Conservation (phyloP, 768 basidiomycete species). For the Kwoniella newhampshirensis region DNA sequence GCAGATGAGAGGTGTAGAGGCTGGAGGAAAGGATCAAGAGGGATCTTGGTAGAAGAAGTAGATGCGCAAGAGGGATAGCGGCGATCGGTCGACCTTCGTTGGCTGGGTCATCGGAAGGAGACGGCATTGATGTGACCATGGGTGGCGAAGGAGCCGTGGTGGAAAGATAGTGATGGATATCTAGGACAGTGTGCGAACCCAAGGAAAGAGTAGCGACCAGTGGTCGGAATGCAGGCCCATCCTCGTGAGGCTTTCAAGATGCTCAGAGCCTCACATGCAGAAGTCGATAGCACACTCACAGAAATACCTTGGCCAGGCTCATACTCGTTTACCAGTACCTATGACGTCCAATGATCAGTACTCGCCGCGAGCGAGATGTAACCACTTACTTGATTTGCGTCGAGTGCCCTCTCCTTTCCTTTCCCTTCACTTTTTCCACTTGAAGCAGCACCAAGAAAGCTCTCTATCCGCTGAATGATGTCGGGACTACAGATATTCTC, state of each 20-base stretch:
- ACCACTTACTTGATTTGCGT: conserved; percentile 58
- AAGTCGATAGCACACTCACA: conserved; percentile 61
- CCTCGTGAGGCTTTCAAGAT: conserved; percentile 76
- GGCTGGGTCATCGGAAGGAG: conserved; percentile 4
- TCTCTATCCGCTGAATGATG: conserved; percentile 67
- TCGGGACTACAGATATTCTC: conserved; percentile 63
- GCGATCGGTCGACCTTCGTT: conserved; percentile 58
- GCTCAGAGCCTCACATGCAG: background rate
- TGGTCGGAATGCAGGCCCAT: conserved; percentile 83
- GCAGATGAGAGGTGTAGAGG: conserved; percentile 72
- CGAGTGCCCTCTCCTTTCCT: conserved; percentile 54
- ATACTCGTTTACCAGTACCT: conserved; percentile 91
- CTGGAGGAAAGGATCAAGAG: conserved; percentile 70
- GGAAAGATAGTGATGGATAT: conserved; percentile 70
- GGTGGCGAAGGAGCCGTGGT: conserved; percentile 40
- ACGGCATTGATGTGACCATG: conserved; percentile 27
- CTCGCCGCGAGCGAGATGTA: background rate
- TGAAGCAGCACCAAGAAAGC: conserved; percentile 63
- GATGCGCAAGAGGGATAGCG: conserved; percentile 64
- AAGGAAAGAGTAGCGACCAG: conserved; percentile 88
- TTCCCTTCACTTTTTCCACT: conserved; percentile 50
- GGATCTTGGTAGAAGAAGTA: conserved; percentile 82
- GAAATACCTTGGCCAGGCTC: conserved; percentile 88
- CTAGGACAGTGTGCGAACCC: conserved; percentile 76
- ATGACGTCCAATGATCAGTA: conserved; percentile 46